These are phyloP conservation scores for Globisporangium yorkense DNA, from an alignment of 352 stramenopile genomes.

Conservation along the genomic window DNA sequence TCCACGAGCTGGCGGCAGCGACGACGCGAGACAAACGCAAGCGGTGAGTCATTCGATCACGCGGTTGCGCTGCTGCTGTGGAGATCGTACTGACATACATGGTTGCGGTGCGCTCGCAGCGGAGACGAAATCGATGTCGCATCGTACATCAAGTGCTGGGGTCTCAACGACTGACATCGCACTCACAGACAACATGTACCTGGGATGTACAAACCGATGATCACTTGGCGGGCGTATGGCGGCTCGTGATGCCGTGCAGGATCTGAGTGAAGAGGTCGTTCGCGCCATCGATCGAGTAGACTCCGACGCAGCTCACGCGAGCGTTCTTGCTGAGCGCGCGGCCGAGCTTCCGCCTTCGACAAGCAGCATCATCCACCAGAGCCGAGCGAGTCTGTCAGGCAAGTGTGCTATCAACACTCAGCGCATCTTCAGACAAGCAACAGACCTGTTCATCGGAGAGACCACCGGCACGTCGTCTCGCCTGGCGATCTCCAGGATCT, in stretches of 20 bases:
- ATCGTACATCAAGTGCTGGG: conserved; percentile 42
- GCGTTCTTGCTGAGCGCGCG: conserved; percentile 91
- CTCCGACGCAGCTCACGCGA: conserved; percentile 91
- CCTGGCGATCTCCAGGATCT: conserved; percentile 8
- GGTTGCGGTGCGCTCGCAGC: background rate
- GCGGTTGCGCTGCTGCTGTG: background rate
- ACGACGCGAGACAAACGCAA: conserved; percentile 10
- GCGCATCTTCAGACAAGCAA: background rate
- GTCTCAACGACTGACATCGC: conserved; percentile 11
- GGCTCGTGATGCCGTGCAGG: conserved; percentile 2
- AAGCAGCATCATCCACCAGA: background rate
- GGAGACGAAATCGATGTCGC: conserved; percentile 11
- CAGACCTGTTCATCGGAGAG: conserved; percentile 11
- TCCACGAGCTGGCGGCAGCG: conserved; percentile 22
- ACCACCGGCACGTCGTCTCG: conserved; percentile 5
- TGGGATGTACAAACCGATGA: too few species aligned
- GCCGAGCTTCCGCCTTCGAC: conserved; percentile 84
- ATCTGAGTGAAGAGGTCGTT: conserved; percentile 79
- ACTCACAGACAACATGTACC: background rate
- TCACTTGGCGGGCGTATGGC: too few species aligned
- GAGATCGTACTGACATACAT: background rate
- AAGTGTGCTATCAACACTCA: background rate
- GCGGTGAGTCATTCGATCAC: conserved; percentile 11
- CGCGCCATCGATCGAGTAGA: conserved; percentile 94
- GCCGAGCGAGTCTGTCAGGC: background rate